These are phyloP conservation scores for Trapa bicornis DNA, from an alignment of 345 rosid species.

Conservation along the genomic window DNA sequence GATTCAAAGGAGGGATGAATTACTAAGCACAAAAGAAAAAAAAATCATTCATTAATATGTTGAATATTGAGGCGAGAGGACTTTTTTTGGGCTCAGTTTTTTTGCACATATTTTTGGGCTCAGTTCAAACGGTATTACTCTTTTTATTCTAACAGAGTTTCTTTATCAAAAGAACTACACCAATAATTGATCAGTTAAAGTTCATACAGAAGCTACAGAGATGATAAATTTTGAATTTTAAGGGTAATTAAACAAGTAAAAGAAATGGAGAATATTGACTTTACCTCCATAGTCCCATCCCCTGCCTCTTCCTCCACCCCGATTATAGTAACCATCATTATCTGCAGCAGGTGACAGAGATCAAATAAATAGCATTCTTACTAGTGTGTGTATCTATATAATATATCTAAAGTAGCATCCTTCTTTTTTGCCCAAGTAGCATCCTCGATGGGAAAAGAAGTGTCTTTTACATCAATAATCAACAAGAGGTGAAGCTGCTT, in stretches of 20 bases:
- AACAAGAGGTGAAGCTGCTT: background rate
- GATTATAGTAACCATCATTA: constrained; percentile 15
- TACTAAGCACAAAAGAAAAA: background rate
- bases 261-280: constrained; percentile 4
- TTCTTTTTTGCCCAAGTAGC: background rate
- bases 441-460: background rate
- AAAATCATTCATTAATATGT: background rate
- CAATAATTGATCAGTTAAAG: background rate
- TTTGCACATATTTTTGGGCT: too few species aligned
- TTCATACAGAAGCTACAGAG: background rate
- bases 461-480: background rate
- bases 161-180: too few species aligned
- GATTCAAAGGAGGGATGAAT: background rate
- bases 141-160: background rate
- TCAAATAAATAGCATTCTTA: background rate
- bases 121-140: background rate
- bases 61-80: background rate
- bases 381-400: too few species aligned
- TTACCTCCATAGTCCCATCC: constrained; percentile 38
- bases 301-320: constrained; percentile 34
- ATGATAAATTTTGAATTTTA: background rate
- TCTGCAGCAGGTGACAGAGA: constrained; percentile 4
- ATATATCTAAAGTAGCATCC: too few species aligned
- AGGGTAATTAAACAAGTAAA: background rate
- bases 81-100: too few species aligned